Evolutionary conservation across 1,284 basidiomycete species (phyloP), one percentile per base, ranked within the genome.

Genomic region (Heliocybe sulcata): DNA sequence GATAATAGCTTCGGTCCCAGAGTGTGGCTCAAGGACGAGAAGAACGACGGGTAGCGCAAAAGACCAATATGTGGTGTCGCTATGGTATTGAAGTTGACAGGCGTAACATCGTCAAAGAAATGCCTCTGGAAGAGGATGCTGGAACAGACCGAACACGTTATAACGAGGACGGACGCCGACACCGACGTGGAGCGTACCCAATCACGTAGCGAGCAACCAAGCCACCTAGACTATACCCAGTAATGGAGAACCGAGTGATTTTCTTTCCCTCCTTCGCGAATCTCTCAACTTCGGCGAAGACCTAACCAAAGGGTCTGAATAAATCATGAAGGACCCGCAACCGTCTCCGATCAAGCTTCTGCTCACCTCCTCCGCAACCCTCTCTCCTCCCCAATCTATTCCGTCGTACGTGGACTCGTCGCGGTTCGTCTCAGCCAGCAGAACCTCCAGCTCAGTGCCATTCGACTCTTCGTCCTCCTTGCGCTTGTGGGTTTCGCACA

Each of bases 21-120:
- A 53, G 69, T 79, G 1, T 76, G 65, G n/a, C 80, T 67, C 0
- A 85, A 55, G 0, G 74, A 72, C 0, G 87, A 90, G 45, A 89
- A 67, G 33, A 87, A 69, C 1, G 85, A 81, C 29, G 77, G 74
- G 58, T 83, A 83, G 64, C 72, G 70, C 8, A 79, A 77, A 8
- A 81, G 76, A 45, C 91, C 92, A 20, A 93, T 74, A 60, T 92
- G 86, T 1, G 92, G 92, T 0, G 92, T 92, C 1, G 92, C 90
- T 54, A 94, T 73, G 0, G 92, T 92, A 53, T 82, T 82, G 66
- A 94, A 92, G 64, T 91, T 91, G 55, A 89, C 76, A 0, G 90
- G 87, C 29, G 73, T 70, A 45, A 90, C 75, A 1, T 72, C 71
- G 1, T 83, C 73, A 65, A 93, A 93, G 69, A 92, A 88, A 10